Percentiles rank a stretch among this genome's conserved stretches.
Evolutionary conservation across 2,329 filamentous ascomycete species (phyloP).

Genomic region (Apiospora hydei): DNA sequence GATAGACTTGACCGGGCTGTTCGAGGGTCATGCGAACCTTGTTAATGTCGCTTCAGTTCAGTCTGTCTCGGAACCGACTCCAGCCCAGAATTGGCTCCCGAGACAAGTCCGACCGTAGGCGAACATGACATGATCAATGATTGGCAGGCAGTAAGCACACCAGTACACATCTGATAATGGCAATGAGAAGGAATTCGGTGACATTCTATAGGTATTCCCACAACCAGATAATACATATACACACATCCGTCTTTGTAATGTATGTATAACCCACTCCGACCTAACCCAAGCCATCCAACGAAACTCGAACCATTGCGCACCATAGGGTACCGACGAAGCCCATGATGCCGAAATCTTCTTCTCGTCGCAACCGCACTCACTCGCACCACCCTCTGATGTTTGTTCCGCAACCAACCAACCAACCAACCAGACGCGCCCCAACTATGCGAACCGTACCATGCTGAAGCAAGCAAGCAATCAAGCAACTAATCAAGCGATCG

Average conservation of each 20-base stretch:
- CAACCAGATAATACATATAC: conserved; percentile 2
- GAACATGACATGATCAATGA: neutral
- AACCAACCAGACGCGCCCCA: too few species aligned
- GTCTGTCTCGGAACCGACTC: neutral
- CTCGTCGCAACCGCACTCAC: too few species aligned
- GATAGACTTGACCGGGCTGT: too few species aligned
- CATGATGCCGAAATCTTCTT: too few species aligned
- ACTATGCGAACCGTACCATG: too few species aligned
- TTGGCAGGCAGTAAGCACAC: neutral
- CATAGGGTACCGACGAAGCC: neutral
- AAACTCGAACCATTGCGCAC: neutral
- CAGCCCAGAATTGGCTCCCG: neutral
- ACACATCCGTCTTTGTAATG: neutral
- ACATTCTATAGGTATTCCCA: conserved; percentile 9
- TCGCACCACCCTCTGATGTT: neutral
- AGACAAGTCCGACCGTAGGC: neutral
- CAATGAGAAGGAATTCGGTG: neutral
- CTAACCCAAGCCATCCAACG: neutral
- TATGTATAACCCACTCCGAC: neutral
- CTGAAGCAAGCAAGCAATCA: too few species aligned
- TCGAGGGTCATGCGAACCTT: too few species aligned
- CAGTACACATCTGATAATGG: neutral
- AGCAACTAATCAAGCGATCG: too few species aligned
- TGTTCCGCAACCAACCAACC: neutral
- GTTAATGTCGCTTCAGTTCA: too few species aligned